Base-by-base conservation (phyloP, 192 early-diverging fungal species). In the Entomortierella parvispora region DNA sequence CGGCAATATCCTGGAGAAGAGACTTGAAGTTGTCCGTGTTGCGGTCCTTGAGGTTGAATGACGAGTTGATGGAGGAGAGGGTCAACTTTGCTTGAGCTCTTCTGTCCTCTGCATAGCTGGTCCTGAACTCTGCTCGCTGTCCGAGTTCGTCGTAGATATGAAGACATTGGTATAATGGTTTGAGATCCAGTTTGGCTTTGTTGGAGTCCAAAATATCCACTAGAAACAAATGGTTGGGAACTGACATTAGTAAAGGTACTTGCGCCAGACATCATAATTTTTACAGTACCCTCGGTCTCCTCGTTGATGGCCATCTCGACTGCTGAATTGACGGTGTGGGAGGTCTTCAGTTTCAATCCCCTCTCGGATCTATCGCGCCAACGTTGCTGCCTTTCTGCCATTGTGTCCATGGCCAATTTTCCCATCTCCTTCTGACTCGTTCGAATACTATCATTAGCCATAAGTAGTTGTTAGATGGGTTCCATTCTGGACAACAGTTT, bases 141-240 rank as follows among this genome's bases (percentile, higher is more conserved):
- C 96, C 96, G 12, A 99, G 89, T 25, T 95, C 93, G 58, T 95
- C 94, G 78, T 99, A 90, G 45, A 99, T 96, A 60, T 99, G 95
- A 57, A 99, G 83, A 74, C 96, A 97, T 80, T 96, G 95, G 82
- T 95, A 98, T 53, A 99, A 85, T 22, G 97, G 95, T 63, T 91
- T 91, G 83, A 99, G 95, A 69, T 98, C 96, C 54, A 99, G 87
- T 20, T 94, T 80, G 25, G 92, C 80, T 15, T 90, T 85, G 25
- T 89, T 89, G n/a, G 85, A 82, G 61, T 92, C 89, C 44, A 91
- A 40, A 34, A 87, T 85, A 50, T 87, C 86, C 25, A 83, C 91
- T 93, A 69, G 43, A 29, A 14, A 49, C 54, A 23, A 20, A 62
- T 45, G n/a, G n/a, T n/a, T n/a, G n/a, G n/a, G n/a, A n/a, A n/a